Conservation (phyloP, 257 asterid genomes). For the Paraleonurus japonicus region DNA sequence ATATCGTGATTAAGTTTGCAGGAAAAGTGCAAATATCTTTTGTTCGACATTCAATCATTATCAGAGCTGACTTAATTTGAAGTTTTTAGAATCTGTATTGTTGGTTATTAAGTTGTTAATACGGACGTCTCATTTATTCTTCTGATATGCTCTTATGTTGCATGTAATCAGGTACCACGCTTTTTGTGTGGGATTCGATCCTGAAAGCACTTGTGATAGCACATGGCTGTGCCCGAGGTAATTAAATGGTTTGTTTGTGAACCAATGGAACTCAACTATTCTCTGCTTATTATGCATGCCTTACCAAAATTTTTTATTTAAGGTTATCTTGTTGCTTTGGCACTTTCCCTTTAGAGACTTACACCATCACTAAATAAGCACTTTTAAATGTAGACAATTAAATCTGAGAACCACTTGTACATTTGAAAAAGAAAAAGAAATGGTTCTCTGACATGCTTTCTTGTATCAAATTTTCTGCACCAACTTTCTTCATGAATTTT, state of each 20-base stretch:
- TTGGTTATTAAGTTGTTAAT: slow-evolving; percentile 8
- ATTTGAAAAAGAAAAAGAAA: not conserved
- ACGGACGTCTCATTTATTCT: not conserved
- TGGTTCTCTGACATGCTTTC: not conserved
- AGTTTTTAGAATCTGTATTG: slow-evolving; percentile 11
- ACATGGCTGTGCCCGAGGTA: slow-evolving; percentile 99
- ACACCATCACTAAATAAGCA: not conserved
- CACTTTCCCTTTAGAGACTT: not conserved
- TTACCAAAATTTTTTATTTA: too few relatives aligned
- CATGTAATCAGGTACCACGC: slow-evolving; percentile 85
- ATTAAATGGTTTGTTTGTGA: slow-evolving; percentile 23
- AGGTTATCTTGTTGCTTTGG: slow-evolving; percentile 7
- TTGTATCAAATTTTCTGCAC: slow-evolving; percentile 8
- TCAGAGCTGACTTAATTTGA: not conserved
- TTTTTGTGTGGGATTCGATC: slow-evolving; percentile 93
- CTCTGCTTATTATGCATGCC: slow-evolving; percentile 8
- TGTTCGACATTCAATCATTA: not conserved
- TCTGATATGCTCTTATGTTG: slow-evolving; percentile 29
- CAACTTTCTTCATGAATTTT: slow-evolving; percentile 7
- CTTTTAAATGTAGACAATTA: slow-evolving; percentile 4
- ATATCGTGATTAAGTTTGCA: not conserved
- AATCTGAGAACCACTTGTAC: not conserved
- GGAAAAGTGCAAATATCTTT: not conserved
- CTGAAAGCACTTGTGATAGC: slow-evolving; percentile 80
- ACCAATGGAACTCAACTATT: not conserved